These are phyloP conservation scores for Boechera divaricarpa DNA, from an alignment of 345 rosid genomes.

Conservation along the genomic window DNA sequence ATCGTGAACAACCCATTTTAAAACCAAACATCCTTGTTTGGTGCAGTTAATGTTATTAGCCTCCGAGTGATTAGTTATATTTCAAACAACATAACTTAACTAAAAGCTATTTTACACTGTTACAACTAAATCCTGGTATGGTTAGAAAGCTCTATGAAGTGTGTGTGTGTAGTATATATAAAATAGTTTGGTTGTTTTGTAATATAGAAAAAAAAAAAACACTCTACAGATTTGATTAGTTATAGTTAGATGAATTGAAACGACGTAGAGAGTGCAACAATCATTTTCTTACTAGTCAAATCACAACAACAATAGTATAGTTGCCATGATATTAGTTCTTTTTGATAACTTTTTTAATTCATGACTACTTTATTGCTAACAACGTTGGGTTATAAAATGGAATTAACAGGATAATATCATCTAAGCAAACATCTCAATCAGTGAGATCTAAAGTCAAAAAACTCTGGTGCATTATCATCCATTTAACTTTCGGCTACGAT, in stretches of 20 bases:
- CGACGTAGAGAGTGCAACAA: conserved; percentile 14
- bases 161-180: background rate
- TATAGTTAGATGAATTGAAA: conserved; percentile 6
- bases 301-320: conserved; percentile 28
- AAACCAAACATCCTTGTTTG: conserved; percentile 27
- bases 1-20: conserved; percentile 26
- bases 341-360: background rate
- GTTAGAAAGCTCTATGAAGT: background rate
- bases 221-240: too few species aligned
- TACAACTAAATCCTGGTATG: background rate
- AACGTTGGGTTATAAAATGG: conserved; percentile 24
- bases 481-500: conserved; percentile 29
- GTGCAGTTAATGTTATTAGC: background rate
- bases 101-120: background rate
- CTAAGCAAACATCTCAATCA: conserved; percentile 27
- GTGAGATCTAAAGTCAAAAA: conserved; percentile 31
- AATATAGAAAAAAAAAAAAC: background rate
- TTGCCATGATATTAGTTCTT: conserved; percentile 1
- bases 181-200: conserved; percentile 22
- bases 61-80: background rate
- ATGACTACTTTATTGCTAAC: conserved; percentile 26
- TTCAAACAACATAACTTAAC: conserved; percentile 6
- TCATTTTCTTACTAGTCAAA: conserved; percentile 28
- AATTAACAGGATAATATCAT: background rate
- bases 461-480: conserved; percentile 6